These are phyloP conservation scores for Arthrocladium fulminans DNA, from an alignment of 2,329 filamentous ascomycete genomes.

Conservation along the genomic window DNA sequence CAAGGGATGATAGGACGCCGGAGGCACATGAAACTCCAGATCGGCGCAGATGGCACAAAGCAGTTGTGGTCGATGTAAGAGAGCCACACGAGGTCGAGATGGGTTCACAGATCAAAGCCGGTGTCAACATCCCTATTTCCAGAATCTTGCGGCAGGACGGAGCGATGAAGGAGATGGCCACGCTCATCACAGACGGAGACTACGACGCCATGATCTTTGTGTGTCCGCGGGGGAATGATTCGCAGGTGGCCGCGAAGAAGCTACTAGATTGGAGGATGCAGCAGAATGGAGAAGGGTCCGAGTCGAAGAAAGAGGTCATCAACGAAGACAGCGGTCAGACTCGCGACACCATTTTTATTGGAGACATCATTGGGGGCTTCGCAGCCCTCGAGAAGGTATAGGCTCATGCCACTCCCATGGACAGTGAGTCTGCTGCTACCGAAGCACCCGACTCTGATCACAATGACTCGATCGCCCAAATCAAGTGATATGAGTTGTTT, in stretches of 20 bases:
- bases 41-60: constrained; percentile 21
- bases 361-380: constrained; percentile 21
- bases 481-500: no score
- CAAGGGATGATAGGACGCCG: constrained; percentile 7
- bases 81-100: constrained; percentile 79
- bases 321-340: not conserved
- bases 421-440: no score
- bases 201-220: constrained; percentile 34
- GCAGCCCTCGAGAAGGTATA: constrained; percentile 15
- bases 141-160: constrained; percentile 28
- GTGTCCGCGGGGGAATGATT: constrained; percentile 43
- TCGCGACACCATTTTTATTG: constrained; percentile 9
- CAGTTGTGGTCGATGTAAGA: constrained; percentile 70
- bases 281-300: not conserved
- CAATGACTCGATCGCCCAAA: no score
- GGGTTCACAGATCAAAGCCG: constrained; percentile 59
- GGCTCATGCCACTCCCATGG: no score
- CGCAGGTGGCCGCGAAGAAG: constrained; percentile 36
- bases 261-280: constrained; percentile 27
- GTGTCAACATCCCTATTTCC: constrained; percentile 51
- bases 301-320: not conserved
- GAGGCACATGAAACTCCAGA: not conserved
- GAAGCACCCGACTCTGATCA: no score
- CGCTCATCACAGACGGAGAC: not conserved
- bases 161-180: constrained; percentile 12